phyloP scores from a whole-genome alignment of 805 yeast species.

The Helenozyma rhizophorensis region DNA sequence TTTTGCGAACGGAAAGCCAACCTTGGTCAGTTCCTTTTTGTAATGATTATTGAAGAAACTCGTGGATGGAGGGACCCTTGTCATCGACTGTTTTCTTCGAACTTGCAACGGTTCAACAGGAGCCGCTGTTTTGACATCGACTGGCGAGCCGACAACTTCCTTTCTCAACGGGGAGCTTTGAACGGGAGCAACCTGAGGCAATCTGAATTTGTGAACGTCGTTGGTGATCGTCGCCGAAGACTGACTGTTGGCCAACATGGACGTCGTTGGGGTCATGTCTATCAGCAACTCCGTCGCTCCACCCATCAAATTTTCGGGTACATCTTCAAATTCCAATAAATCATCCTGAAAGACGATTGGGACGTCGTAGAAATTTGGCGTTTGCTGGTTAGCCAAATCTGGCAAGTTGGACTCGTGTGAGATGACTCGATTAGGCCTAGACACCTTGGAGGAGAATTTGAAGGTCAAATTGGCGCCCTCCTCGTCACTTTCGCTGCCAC shows the following conservation, averaged over 20 bases:
- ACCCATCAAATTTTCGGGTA: conserved; percentile 35
- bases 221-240: conserved; percentile 3
- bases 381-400: conserved; percentile 16
- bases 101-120: no score
- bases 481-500: conserved; percentile 34
- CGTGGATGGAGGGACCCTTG: no score
- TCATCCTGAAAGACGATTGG: conserved; percentile 31
- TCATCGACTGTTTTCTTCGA: no score
- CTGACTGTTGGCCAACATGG: not conserved
- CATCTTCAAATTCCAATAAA: conserved; percentile 36
- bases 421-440: conserved; percentile 36
- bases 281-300: not conserved
- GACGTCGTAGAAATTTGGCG: conserved; percentile 14
- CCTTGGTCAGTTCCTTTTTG: conserved; percentile 38
- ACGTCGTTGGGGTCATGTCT: conserved; percentile 2
- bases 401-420: conserved; percentile 42
- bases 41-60: conserved; percentile 40
- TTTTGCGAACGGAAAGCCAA: conserved; percentile 38
- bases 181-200: conserved; percentile 4
- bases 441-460: conserved; percentile 37
- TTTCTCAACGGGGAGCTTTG: conserved; percentile 14
- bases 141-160: conserved; percentile 7
- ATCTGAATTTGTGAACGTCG: conserved; percentile 6
- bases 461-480: conserved; percentile 42
- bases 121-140: no score